Evolutionary conservation across 768 basidiomycete genomes (phyloP), one percentile per base, ranked within the genome.

Genomic region (Lactarius sanguifluus): DNA sequence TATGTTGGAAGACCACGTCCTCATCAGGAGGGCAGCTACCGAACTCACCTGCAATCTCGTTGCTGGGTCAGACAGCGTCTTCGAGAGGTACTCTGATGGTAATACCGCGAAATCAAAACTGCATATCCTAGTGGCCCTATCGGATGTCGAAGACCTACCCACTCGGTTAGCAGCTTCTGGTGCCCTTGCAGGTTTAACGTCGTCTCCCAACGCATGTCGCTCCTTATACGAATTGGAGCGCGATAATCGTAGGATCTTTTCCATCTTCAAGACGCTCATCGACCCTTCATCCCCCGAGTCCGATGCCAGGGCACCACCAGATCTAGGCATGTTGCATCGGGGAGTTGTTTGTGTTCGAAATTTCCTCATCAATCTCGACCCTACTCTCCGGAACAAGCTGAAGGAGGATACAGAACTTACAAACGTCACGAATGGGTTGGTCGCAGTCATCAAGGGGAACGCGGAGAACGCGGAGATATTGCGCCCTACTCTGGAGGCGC

Each of bases 41-140:
- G 94, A 99, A 77, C 83, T 98, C 34, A 79, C 94, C 4, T 98
- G 96, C 81, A 99, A 99, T 77, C 82, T 99, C 16, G 82, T 95
- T 45, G 84, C 81, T 2, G 90, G 89, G 8, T 87, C 88, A 18
- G 91, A 94, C 55, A 80, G 81, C 5, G 85, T 89, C 6, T 96
- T 94, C 74, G 83, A 86, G 67, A 82, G 83, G 70, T 96, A 91
- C 73, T 85, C 84, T 12, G 77, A 68, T 34, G 75, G 75, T 38
- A 77, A 76, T 23, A 72, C 76, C 7, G 77, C 81, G 0, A 84
- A 80, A 72, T 87, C 89, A 20, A 90, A 89, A 75, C 78, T 98
- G 1, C 90, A 93, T 66, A 79, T 98, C 43, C 76, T 98, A 25
- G 75, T 96, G 47, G 94, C 95, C 5, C 78, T 99, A 55, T 89